phyloP scores from a whole-genome alignment of 352 stramenopile species.

The Globisporangium iwayamae region DNA sequence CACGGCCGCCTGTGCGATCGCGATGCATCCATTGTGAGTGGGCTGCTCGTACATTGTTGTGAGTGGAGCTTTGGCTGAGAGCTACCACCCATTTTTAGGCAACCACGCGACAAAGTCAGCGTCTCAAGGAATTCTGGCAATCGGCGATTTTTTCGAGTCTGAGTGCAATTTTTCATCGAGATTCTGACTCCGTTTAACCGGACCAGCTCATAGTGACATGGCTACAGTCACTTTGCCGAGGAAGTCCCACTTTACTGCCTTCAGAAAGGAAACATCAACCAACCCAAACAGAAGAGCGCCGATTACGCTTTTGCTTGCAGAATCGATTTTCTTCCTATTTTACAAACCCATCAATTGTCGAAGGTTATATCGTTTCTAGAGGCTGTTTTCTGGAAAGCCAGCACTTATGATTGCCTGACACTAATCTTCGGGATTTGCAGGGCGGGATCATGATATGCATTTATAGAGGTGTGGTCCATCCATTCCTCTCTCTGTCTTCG shows the following conservation, averaged over 20 bases:
- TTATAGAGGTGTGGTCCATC: not conserved
- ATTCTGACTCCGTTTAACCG: too few species aligned
- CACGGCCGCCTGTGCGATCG: too few species aligned
- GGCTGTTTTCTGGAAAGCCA: not conserved
- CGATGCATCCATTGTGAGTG: too few species aligned
- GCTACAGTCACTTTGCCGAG: slow-evolving; percentile 4
- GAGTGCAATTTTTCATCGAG: too few species aligned
- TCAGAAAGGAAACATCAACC: not conserved
- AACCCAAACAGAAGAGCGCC: not conserved
- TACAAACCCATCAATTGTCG: not conserved
- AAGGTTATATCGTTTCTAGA: not conserved
- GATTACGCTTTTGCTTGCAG: slow-evolving; percentile 1
- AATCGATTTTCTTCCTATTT: not conserved
- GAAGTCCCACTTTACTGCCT: not conserved
- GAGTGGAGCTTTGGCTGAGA: too few species aligned
- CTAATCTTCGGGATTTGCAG: not conserved
- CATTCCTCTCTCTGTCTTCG: not conserved
- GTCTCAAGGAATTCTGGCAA: too few species aligned
- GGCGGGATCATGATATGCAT: not conserved
- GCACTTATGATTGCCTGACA: not conserved
- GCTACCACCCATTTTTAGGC: too few species aligned
- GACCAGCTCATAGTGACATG: not conserved
- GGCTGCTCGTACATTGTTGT: too few species aligned
- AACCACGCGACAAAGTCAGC: too few species aligned
- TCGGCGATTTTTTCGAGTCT: too few species aligned